A percentile compares a stretch with the other conserved stretches of the same genome.
phyloP scores from a whole-genome alignment of 2,329 filamentous ascomycete genomes.

The Coniosporium tulheliwenetii region DNA sequence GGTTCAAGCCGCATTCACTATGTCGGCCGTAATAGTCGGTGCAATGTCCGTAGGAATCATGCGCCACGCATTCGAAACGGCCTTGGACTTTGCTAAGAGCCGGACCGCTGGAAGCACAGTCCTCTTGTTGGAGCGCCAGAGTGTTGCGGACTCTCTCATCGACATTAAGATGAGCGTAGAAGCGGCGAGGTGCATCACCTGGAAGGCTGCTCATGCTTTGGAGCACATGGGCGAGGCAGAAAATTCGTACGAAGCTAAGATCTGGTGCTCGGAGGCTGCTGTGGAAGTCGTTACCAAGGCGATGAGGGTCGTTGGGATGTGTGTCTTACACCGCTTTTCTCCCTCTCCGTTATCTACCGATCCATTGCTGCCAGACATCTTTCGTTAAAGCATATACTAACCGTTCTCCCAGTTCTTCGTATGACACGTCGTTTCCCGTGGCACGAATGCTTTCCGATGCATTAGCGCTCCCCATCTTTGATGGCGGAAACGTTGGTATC shows the following conservation, averaged over 20 bases:
- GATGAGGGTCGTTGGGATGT: slow-evolving; percentile 38
- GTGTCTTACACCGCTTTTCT: slow-evolving; percentile 4
- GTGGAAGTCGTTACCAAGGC: slow-evolving; percentile 33
- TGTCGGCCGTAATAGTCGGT: slow-evolving; percentile 33
- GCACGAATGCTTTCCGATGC: slow-evolving; percentile 28
- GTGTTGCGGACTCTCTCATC: slow-evolving; percentile 35
- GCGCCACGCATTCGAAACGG: slow-evolving; percentile 36
- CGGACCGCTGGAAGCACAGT: slow-evolving; percentile 30
- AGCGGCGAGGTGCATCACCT: slow-evolving; percentile 32
- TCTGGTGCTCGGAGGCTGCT: slow-evolving; percentile 34
- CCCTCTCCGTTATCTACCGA: not conserved
- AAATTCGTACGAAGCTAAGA: slow-evolving; percentile 33
- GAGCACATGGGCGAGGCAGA: slow-evolving; percentile 15
- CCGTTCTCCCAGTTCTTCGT: slow-evolving; percentile 15
- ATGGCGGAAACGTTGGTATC: slow-evolving; percentile 39
- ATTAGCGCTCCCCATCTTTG: slow-evolving; percentile 33
- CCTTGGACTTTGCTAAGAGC: slow-evolving; percentile 31
- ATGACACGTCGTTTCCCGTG: slow-evolving; percentile 27
- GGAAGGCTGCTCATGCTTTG: slow-evolving; percentile 30
- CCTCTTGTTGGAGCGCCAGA: slow-evolving; percentile 32
- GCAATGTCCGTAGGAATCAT: slow-evolving; percentile 40
- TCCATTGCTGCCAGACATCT: slow-evolving; percentile 8
- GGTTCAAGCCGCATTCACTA: slow-evolving; percentile 27
- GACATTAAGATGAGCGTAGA: slow-evolving; percentile 37
- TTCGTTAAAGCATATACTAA: too few relatives aligned